Conservation (phyloP, 495 filamentous ascomycete species). For the Neurospora cerealis region DNA sequence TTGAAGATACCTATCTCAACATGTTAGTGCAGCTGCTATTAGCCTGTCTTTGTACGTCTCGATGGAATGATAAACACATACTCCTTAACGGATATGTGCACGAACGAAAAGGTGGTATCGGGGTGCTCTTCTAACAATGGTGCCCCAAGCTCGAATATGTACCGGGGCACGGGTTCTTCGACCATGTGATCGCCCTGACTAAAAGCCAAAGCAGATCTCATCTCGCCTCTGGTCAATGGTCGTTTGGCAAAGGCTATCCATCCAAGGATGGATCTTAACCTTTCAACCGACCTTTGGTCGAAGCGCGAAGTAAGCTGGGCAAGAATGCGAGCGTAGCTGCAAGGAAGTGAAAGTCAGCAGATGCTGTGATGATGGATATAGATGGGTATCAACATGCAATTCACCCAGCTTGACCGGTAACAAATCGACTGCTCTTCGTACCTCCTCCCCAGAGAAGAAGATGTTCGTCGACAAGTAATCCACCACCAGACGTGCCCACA, state of each 20-base stretch:
- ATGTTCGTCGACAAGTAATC: constrained; percentile 22
- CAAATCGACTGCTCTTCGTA: constrained; percentile 9
- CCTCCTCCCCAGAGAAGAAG: constrained; percentile 17
- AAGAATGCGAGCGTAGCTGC: constrained; percentile 19
- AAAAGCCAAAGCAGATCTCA: constrained; percentile 22
- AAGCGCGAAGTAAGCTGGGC: constrained; percentile 10
- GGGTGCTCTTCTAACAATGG: constrained; percentile 19
- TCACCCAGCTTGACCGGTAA: constrained; percentile 16
- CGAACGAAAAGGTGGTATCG: constrained; percentile 18
- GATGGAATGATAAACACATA: constrained; percentile 1
- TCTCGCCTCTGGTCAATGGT: constrained; percentile 17
- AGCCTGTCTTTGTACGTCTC: neutral
- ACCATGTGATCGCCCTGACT: constrained; percentile 5
- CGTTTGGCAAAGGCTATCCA: constrained; percentile 27
- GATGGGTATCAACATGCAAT: constrained; percentile 12
- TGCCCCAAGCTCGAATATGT: constrained; percentile 23
- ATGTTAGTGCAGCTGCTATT: neutral
- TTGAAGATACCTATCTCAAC: constrained; percentile 14
- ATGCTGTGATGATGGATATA: neutral
- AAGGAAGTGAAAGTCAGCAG: neutral
- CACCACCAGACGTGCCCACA: constrained; percentile 23
- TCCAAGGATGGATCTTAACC: constrained; percentile 17
- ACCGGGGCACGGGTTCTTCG: constrained; percentile 5
- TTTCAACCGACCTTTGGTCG: constrained; percentile 14
- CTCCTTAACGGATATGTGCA: constrained; percentile 26